Base-by-base conservation (phyloP, 208 protist species). In the Trypanosoma caninum region DNA sequence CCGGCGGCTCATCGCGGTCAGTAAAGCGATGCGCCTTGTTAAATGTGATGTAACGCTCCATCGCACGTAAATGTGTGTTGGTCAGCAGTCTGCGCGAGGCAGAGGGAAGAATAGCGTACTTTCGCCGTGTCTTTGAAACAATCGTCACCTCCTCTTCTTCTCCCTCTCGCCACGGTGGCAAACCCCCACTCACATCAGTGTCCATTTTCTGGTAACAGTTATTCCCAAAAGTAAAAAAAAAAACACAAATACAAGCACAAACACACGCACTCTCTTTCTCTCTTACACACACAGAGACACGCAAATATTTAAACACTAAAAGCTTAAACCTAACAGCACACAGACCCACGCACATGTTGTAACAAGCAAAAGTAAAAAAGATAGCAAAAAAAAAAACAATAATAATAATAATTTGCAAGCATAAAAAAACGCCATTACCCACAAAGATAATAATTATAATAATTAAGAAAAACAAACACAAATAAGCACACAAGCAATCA, bases 31-130 rank as follows among this genome's bases (percentile, higher is more conserved):
- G 63, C 23, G 11, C 27, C 41, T 37, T 59, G 65, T 68, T 67
- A 16, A 69, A 71, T 38, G 70, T 73, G 34, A 88, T 75, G 41
- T 79, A 80, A 20, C 74, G 78, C 35, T 82, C 62, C 27, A 92
- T 80, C 38, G 59, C 28, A 11, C 76, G 79, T 35, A 92, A 60
- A 13, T 84, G 69, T 20, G 78, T 67, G 18, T 51, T 72, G 33
- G 59, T 78, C 28, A 93, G 69, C 3, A 90, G 78, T 0, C 73
- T 74, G 18, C 72, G 71, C 28, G 64, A 65, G 10, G 66, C 65
- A 5, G 82, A 78, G 3, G 78, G 57, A 22, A 75, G 74, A 31
- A 93, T 62, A 7, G 76, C 68, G 67, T 89, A 90, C 44, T 76
- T 72, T 45, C 78, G 61, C 30, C 67, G 70, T 22, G 77, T 81